These are phyloP conservation scores for Penicillium rolfsii DNA, from an alignment of 2,329 filamentous ascomycete species.

Conservation along the genomic window DNA sequence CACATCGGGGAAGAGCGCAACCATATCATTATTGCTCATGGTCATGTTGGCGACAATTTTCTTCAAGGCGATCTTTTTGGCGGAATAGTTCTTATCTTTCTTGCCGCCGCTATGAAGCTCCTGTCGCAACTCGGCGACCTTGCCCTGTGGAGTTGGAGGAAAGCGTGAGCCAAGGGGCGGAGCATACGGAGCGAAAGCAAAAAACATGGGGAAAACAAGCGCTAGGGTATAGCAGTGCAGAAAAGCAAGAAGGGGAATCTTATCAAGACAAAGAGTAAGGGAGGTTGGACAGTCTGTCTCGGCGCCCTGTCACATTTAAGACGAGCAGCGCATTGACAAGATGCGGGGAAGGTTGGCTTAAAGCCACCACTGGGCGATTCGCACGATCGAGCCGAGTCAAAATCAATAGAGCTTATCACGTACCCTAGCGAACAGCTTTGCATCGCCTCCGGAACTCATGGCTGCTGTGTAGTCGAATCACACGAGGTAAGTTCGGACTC, in stretches of 20 bases:
- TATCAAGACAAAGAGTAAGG: conserved; percentile 6
- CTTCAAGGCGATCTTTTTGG: conserved; percentile 97
- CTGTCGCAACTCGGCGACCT: conserved; percentile 93
- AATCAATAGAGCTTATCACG: conserved; percentile 40
- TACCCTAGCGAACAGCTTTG: conserved; percentile 99
- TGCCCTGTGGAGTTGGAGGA: conserved; percentile 71
- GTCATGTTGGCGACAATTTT: conserved; percentile 99
- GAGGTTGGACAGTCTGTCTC: conserved; percentile 8
- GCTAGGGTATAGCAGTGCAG: not conserved
- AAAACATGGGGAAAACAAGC: conserved; percentile 32
- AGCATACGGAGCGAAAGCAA: conserved; percentile 35
- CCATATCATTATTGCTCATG: conserved; percentile 99
- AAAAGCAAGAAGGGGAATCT: conserved; percentile 1
- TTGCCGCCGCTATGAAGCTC: conserved; percentile 93
- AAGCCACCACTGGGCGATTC: conserved; percentile 21
- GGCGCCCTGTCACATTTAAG: conserved; percentile 6
- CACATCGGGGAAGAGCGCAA: conserved; percentile 92
- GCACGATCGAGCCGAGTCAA: conserved; percentile 23
- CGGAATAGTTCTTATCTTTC: conserved; percentile 95
- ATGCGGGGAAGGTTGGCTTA: conserved; percentile 23
- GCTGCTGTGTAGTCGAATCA: conserved; percentile 34
- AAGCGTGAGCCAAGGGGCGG: conserved; percentile 37
- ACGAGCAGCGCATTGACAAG: conserved; percentile 21
- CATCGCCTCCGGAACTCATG: conserved; percentile 82
- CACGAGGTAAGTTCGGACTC: conserved; percentile 11